Base-by-base conservation (phyloP, 163 green algal genomes). In the Scenedesmus sp. region DNA sequence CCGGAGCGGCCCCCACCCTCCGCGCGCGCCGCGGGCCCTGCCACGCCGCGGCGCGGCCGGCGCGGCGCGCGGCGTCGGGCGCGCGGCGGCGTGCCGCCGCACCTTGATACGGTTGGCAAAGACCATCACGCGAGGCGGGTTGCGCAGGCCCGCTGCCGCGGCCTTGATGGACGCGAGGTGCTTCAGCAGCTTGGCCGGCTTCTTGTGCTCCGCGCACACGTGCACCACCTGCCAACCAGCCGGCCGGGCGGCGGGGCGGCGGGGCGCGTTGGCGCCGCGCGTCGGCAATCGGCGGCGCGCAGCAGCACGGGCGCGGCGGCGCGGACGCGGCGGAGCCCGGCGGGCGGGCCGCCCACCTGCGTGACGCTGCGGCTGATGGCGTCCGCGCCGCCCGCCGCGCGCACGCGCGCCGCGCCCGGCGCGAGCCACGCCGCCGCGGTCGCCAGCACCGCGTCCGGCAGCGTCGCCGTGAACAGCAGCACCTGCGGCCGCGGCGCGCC, bases 181-280 rank as follows among this genome's bases (percentile, higher is more conserved):
- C 80, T 94, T 95, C 34, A 89, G 56, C 75, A 98, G 91, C 84
- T 97, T 97, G 62, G 81, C 83, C 2, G 87, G 86, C 91, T 98
- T 98, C 86, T 98, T 98, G 85, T 97, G 94, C 84, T 97, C 95
- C 0, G 95, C 95, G 77, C 95, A 98, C 47, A 98, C 95, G n/a
- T 98, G 94, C 57, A 97, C 91, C 63, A 94, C 86, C 82, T 94
- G 84, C 22, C 75, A 2, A n/a, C n/a, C n/a, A n/a, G n/a, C n/a
- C n/a, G n/a, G n/a, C n/a, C n/a, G n/a, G n/a, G n/a, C n/a, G n/a
- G n/a, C n/a, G n/a, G n/a, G n/a, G n/a, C n/a, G n/a, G n/a, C n/a
- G n/a, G n/a, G n/a, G n/a, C n/a, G n/a, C n/a, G n/a, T n/a, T n/a
- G n/a, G n/a, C n/a, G n/a, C n/a, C n/a, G n/a, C n/a, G n/a, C n/a